Percentiles rank a stretch among this genome's conserved stretches.
These are phyloP conservation scores for Elsinoe arachidis DNA, from an alignment of 2,329 filamentous ascomycete genomes.

Conservation along the genomic window DNA sequence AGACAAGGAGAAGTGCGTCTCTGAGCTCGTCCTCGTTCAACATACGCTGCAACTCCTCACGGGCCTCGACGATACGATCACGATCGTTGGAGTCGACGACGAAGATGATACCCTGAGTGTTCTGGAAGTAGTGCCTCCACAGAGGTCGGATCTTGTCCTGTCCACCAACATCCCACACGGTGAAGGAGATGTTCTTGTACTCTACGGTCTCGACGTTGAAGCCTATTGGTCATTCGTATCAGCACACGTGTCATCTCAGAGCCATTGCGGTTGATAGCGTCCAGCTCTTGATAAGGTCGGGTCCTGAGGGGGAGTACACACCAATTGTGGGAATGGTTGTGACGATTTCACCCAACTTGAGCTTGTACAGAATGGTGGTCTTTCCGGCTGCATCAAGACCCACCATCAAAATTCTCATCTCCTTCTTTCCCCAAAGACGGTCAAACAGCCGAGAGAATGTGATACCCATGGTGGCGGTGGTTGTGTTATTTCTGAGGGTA, in stretches of 20 bases:
- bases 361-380: constrained; percentile 97
- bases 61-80: constrained; percentile 83
- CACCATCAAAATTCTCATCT: constrained; percentile 98
- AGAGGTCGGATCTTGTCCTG: constrained; percentile 98
- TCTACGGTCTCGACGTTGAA: constrained; percentile 99
- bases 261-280: not conserved
- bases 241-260: not conserved
- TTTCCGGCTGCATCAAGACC: constrained; percentile 97
- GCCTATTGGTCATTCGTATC: constrained; percentile 33
- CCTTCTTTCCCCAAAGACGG: constrained; percentile 98
- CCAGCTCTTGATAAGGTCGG: not conserved
- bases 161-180: constrained; percentile 96
- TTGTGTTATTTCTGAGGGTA: constrained; percentile 30
- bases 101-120: constrained; percentile 96
- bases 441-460: constrained; percentile 93
- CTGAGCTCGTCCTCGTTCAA: constrained; percentile 98
- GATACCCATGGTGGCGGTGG: constrained; percentile 72
- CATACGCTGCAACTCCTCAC: constrained; percentile 89
- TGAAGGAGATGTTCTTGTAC: constrained; percentile 99
- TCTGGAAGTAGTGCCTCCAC: constrained; percentile 95
- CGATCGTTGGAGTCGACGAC: constrained; percentile 94
- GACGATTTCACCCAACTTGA: constrained; percentile 96
- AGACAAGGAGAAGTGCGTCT: constrained; percentile 86
- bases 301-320: constrained; percentile 25
- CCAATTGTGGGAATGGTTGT: constrained; percentile 96